Base-by-base conservation (phyloP, 805 yeast species). In the Kluyveromyces siamensis region DNA sequence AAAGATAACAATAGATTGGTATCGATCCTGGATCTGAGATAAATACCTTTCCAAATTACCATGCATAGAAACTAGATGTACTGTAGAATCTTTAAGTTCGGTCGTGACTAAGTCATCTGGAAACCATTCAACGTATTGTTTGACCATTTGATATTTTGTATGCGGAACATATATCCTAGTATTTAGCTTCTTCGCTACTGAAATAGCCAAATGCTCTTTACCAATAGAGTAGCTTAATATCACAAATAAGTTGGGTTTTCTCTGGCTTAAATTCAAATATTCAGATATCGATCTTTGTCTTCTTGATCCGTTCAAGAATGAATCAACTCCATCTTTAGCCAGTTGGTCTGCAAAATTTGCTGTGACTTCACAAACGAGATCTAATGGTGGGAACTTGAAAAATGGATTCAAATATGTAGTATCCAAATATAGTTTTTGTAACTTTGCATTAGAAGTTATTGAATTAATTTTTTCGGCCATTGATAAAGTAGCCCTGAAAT, bases 161-260 rank as follows among this genome's bases (percentile, higher is more conserved):
- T 68, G 59, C 4, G 56, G 50, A 14, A 64, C 53, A 69, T 70
- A 81, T 2, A 85, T 77, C 50, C 79, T 82, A 27, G 83, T 70
- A 1, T 70, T 55, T 27, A 84, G 57, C 18, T 56, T 59, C 45
- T 75, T 67, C 55, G 87, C 85, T 11, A 86, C 68, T 0, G 77
- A 70, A 8, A 87, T 65, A 0, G 96, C 97, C 27, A 93, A 63
- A 49, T 83, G 77, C 62, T 93, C 99, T 61, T 93, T 93, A 2
- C 99, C 99, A 37, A 93, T 89, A 2, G 90, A 78, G 63, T 93
- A 93, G 0, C 96, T 82, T 0, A 98, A 98, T 14, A 93, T 81
- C 9, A 86, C 47, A 40, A 63, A 58, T 25, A 63, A 49, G 2
- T 46, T 54, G 40, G 46, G 56, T 11, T 51, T 49, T 25, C 25